Evolutionary conservation across 257 asterid genomes (phyloP).

Genomic region (Nicotiana otophora): DNA sequence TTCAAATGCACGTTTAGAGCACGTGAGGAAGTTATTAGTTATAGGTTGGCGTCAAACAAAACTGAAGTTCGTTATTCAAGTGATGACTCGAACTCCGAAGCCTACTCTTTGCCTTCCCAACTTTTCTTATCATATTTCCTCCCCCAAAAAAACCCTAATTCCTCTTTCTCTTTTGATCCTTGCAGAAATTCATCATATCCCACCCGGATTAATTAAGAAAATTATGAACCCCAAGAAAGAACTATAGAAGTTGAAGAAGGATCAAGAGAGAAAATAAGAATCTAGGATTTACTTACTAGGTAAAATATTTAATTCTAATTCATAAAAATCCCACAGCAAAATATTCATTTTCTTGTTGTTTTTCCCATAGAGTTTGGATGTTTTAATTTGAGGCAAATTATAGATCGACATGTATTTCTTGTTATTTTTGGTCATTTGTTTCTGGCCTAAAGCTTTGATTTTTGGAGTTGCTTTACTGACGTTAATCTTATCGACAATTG

Average conservation of each 20-base stretch:
- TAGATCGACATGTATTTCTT: neutral
- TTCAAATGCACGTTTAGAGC: neutral
- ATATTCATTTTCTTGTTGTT: neutral
- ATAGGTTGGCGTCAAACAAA: neutral
- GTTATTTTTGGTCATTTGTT: too few relatives aligned
- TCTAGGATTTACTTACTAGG: neutral
- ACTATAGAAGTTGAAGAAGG: neutral
- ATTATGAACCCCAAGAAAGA: neutral
- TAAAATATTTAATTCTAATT: neutral
- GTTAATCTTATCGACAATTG: neutral
- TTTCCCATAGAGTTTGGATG: neutral
- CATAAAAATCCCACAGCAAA: neutral
- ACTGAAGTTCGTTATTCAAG: neutral
- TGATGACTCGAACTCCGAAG: neutral
- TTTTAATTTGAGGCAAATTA: neutral
- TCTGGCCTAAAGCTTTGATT: neutral
- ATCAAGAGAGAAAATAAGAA: neutral
- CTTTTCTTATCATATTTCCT: neutral
- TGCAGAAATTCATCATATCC: neutral
- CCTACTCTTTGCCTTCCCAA: neutral
- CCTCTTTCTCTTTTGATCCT: neutral
- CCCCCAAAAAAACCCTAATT: too few relatives aligned
- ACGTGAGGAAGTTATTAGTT: neutral
- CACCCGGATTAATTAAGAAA: neutral
- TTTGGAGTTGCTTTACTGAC: neutral